Percentiles rank a stretch among this genome's conserved stretches.
phyloP scores from a whole-genome alignment of 345 rosid species.

The Eucalyptus coolabah region DNA sequence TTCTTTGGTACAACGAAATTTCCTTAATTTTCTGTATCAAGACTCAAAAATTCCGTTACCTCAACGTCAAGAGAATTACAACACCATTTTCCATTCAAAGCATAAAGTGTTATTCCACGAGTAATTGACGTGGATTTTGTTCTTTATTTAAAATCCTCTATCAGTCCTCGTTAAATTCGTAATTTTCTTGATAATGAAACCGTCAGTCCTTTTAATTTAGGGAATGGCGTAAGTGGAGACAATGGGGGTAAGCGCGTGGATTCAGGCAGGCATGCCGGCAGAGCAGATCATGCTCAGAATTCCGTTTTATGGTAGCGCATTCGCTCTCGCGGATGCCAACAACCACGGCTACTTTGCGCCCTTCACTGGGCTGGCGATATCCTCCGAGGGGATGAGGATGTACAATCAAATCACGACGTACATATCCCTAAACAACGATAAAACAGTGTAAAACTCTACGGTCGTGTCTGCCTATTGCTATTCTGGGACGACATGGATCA shows the following conservation, averaged over 20 bases:
- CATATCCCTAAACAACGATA: constrained; percentile 13
- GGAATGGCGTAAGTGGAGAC: constrained; percentile 29
- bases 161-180: not conserved
- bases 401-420: constrained; percentile 21
- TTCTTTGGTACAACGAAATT: not conserved
- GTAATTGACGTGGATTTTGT: not conserved
- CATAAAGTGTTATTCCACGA: not conserved
- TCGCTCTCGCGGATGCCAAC: constrained; percentile 36
- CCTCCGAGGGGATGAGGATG: constrained; percentile 8
- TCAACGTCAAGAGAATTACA: not conserved
- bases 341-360: constrained; percentile 41
- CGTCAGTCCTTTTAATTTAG: not conserved
- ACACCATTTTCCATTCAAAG: not conserved
- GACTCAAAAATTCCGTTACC: not conserved
- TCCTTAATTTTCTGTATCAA: not conserved
- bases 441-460: constrained; percentile 21
- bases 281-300: constrained; percentile 41
- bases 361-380: constrained; percentile 16
- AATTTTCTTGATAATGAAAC: too few relatives aligned
- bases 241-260: constrained; percentile 38
- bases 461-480: constrained; percentile 43
- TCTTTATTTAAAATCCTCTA: not conserved
- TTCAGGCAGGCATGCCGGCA: constrained; percentile 26
- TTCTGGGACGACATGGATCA: constrained; percentile 41
- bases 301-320: constrained; percentile 46